These are phyloP conservation scores for Podila clonocystis DNA, from an alignment of 192 early-diverging fungal genomes.

Conservation along the genomic window DNA sequence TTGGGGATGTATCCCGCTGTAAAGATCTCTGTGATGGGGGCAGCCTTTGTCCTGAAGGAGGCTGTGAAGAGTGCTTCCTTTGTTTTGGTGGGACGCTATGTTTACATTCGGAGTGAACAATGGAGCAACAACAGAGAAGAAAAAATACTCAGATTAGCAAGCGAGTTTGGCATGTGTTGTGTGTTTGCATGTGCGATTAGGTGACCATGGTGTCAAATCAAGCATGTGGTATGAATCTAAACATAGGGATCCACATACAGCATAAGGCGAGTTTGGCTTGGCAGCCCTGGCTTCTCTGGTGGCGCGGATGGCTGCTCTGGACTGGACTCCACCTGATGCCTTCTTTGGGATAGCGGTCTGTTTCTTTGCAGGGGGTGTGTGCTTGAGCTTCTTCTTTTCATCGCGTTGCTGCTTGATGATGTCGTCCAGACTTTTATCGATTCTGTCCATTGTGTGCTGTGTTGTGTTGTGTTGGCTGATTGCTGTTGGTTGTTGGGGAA, in stretches of 20 bases:
- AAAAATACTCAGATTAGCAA: not conserved
- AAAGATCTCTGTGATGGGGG: conserved; percentile 44
- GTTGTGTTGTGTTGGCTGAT: not conserved
- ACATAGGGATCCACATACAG: conserved; percentile 11
- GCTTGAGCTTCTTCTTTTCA: conserved; percentile 23
- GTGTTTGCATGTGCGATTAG: too few relatives aligned
- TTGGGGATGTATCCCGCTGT: conserved; percentile 47
- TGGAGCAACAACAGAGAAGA: not conserved
- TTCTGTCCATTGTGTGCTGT: conserved; percentile 13
- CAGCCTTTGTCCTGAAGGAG: conserved; percentile 31
- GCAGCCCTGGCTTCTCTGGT: conserved; percentile 4
- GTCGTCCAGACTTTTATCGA: conserved; percentile 40
- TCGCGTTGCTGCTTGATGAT: conserved; percentile 37
- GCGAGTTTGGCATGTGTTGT: too few relatives aligned
- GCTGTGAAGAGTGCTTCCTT: conserved; percentile 48
- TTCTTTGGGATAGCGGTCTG: conserved; percentile 16
- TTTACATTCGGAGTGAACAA: not conserved
- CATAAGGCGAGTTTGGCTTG: conserved; percentile 35
- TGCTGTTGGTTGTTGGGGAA: not conserved
- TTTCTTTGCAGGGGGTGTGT: not conserved
- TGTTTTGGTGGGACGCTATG: conserved; percentile 1
- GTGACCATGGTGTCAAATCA: not conserved
- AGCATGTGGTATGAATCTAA: not conserved
- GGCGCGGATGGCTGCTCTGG: conserved; percentile 18
- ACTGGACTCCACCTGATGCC: conserved; percentile 6